Base-by-base conservation (phyloP, 2,329 filamentous ascomycete genomes). In the Waltergamsia citrina region DNA sequence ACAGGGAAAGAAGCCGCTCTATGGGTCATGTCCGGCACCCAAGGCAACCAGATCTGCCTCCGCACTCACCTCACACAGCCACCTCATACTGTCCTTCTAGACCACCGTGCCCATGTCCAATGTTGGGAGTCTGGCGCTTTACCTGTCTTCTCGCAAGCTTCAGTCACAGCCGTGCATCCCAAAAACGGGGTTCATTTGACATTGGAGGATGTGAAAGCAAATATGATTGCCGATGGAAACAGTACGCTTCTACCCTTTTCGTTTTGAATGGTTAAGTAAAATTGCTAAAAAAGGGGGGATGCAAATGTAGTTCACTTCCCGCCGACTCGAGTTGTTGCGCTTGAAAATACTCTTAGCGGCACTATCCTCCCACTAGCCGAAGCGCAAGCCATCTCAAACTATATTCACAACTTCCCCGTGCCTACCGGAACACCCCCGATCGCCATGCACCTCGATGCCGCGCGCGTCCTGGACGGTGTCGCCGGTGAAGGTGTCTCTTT, bases 261-360 rank as follows among this genome's bases (percentile, higher is more conserved):
- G 10, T 14, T 7, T 12, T 23, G 33, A 28, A 16, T 12, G 67
- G 72, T 42, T 59, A 80, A 40, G 71, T 72, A 2, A 65, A 79
- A 80, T 24, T n/a, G n/a, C n/a, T n/a, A n/a, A n/a, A n/a, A n/a
- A n/a, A n/a, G n/a, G n/a, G n/a, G n/a, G n/a, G n/a, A n/a, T n/a
- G n/a, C n/a, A n/a, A n/a, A n/a, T n/a, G 68, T 85, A 47, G 71
- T 88, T n/a, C 83, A 90, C 52, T 67, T 69, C 19, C 85, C 81
- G 45, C 85, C 85, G 0, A 93, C 85, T 0, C 72, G 72, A 32
- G 70, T 93, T 21, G 81, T 94, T 41, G 75, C 72, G 35, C 63
- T 93, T 29, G 86, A 94, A 51, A 92, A 92, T 50, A 92, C 86
- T 3, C 66, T 92, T 20, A 74, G 72, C 25, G 86, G 86, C 5